These are phyloP conservation scores for Amaranthus tricolor DNA, from an alignment of 179 eudicot species.

Conservation along the genomic window DNA sequence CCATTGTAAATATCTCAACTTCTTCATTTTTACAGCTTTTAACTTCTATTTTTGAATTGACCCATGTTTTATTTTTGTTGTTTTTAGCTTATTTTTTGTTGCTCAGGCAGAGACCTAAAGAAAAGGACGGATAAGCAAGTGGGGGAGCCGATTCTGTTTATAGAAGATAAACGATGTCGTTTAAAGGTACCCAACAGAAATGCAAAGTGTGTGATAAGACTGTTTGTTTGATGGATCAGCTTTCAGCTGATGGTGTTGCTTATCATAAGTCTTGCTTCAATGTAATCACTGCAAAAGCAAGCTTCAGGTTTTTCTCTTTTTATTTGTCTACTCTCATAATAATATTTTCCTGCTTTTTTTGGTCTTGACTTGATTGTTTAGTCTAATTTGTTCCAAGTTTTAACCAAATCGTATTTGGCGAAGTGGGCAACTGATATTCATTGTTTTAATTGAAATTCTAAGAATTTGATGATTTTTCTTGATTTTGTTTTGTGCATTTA, in stretches of 20 bases:
- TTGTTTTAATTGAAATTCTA: neutral
- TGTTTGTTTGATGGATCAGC: constrained; percentile 82
- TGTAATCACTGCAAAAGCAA: constrained; percentile 86
- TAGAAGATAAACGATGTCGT: constrained; percentile 54
- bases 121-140: constrained; percentile 6
- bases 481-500: neutral
- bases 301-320: constrained; percentile 53
- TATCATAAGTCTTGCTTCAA: constrained; percentile 96
- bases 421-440: neutral
- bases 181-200: constrained; percentile 87
- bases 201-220: constrained; percentile 99
- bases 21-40: too few species aligned
- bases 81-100: constrained; percentile 20
- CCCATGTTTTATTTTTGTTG: constrained; percentile 14
- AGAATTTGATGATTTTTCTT: neutral
- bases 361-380: neutral
- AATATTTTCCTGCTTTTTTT: neutral
- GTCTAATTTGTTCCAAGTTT: neutral
- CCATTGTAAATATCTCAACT: neutral
- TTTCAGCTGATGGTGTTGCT: constrained; percentile 89
- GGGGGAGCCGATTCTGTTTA: constrained; percentile 9
- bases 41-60: neutral
- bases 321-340: neutral
- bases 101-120: constrained; percentile 10
- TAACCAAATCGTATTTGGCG: neutral